Conservation (phyloP, 139 green algal genomes). For the Tetratostichococcus sp. region DNA sequence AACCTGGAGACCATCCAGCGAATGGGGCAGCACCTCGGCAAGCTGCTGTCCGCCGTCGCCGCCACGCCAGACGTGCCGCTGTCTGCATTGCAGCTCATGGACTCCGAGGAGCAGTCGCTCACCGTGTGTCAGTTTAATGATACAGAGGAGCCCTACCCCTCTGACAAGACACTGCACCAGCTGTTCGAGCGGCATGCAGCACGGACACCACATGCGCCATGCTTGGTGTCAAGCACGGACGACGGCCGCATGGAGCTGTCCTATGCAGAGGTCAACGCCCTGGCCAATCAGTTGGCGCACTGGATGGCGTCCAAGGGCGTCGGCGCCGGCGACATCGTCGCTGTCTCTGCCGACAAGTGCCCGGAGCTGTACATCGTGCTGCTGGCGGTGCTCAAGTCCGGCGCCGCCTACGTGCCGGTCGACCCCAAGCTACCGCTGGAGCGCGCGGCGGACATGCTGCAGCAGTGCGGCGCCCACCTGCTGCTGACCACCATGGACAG, state of each 20-base stretch:
- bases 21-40: neutral
- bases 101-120: neutral
- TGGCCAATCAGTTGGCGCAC: constrained; percentile 30
- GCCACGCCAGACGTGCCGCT: too few relatives aligned
- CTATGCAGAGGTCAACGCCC: constrained; percentile 20
- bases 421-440: constrained; percentile 50
- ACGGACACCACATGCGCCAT: constrained; percentile 11
- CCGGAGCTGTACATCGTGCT: constrained; percentile 35
- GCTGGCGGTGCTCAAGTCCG: constrained; percentile 40
- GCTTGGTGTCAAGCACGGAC: too few relatives aligned
- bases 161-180: constrained; percentile 13
- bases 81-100: neutral
- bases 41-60: neutral
- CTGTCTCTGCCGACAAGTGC: constrained; percentile 32
- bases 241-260: too few relatives aligned
- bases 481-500: neutral
- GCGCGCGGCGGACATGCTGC: constrained; percentile 28
- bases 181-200: constrained; percentile 21
- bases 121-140: neutral
- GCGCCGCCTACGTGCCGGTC: constrained; percentile 50
- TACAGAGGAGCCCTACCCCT: neutral
- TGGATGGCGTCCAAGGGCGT: constrained; percentile 17
- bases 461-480: neutral
- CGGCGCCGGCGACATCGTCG: constrained; percentile 14
- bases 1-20: neutral